These are phyloP conservation scores for Salinomyces thailandicus DNA, from an alignment of 2,329 filamentous ascomycete species.

Conservation along the genomic window DNA sequence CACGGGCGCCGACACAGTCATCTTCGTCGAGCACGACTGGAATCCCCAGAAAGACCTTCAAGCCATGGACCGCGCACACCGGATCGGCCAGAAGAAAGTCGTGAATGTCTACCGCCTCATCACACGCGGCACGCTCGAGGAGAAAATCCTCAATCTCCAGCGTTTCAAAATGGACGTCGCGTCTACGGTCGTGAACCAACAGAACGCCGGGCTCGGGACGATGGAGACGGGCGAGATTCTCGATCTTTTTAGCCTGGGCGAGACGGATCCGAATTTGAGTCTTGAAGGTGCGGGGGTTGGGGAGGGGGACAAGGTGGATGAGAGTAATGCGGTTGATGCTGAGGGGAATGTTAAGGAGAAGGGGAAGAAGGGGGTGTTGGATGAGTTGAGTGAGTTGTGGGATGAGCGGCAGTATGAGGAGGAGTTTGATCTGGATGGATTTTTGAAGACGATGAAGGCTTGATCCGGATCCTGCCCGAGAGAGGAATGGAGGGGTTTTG, in stretches of 20 bases:
- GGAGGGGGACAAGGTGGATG: constrained; percentile 56
- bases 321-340: constrained; percentile 63
- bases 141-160: constrained; percentile 94
- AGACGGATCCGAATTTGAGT: constrained; percentile 43
- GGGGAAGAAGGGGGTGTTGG: constrained; percentile 92
- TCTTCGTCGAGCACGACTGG: constrained; percentile 99
- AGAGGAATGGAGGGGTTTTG: too few species aligned
- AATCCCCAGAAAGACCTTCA: constrained; percentile 98
- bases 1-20: constrained; percentile 94
- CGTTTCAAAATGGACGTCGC: constrained; percentile 99
- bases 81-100: constrained; percentile 98
- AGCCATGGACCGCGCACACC: constrained; percentile 96
- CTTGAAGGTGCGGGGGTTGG: constrained; percentile 16
- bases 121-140: constrained; percentile 88
- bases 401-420: constrained; percentile 97
- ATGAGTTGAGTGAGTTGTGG: constrained; percentile 92
- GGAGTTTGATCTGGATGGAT: constrained; percentile 91
- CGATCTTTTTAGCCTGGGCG: constrained; percentile 86
- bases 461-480: too few species aligned
- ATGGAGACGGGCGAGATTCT: constrained; percentile 99
- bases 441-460: constrained; percentile 82
- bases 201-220: constrained; percentile 84
- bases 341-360: constrained; percentile 87
- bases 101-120: constrained; percentile 98
- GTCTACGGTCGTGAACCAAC: constrained; percentile 95